Base-by-base conservation (phyloP, 768 basidiomycete genomes). In the Nidularia sp. region DNA sequence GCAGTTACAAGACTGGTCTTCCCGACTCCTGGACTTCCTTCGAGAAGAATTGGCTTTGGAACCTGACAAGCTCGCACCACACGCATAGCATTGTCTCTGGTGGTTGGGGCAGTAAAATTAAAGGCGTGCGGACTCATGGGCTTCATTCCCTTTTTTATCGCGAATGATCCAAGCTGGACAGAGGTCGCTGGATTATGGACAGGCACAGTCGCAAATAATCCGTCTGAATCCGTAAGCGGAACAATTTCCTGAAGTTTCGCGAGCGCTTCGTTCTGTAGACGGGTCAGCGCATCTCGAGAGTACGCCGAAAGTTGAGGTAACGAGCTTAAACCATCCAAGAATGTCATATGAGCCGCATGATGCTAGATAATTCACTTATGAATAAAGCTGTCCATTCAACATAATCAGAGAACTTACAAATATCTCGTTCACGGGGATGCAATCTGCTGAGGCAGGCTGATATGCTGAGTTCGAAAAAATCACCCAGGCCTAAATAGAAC, bases 21-120 rank as follows among this genome's bases (percentile, higher is more conserved):
- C 2, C 97, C 97, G 10, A 98, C 97, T 0, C 97, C 97, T 8
- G 97, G 97, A 67, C 94, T 98, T 1, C 97, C 97, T 64, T 99
- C 97, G 6, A 99, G 77, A 9, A 99, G 77, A 53, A 99, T 91
- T 0, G 97, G 93, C 66, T 98, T 98, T 2, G 71, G 61, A 3
- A 98, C 74, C 66, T 98, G 97, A 54, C 88, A 90, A 2, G 94
- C 97, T 51, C 97, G 81, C 33, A 92, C 72, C 9, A 98, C 83
- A 18, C 96, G 87, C 77, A 90, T 81, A 15, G 89, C 87, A 66
- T 99, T 99, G 54, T 86, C 79, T 41, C 77, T 78, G 10, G 95
- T 91, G 1, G 97, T 98, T 0, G 96, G 93, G 0, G 93, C 93
- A 48, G 84, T 75, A 42, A 98, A 79, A 61, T 87, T 90, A 77